Conservation (phyloP, 2,329 filamentous ascomycete genomes). For the Endocalyx cinctus region DNA sequence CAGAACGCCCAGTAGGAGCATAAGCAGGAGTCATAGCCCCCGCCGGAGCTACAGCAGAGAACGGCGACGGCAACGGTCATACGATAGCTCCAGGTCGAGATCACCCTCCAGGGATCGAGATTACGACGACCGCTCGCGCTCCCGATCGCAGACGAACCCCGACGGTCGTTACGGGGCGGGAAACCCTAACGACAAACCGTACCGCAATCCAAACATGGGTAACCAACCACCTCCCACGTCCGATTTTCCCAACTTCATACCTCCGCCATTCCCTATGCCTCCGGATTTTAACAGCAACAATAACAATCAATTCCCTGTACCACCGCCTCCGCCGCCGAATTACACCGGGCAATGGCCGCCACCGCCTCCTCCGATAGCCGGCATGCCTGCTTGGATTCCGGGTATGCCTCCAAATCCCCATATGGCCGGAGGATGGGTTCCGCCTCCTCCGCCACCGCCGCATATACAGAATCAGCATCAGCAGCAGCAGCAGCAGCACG, state of each 20-base stretch:
- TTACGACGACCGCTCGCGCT: conserved; percentile 14
- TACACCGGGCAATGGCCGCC: conserved; percentile 19
- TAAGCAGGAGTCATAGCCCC: conserved; percentile 24
- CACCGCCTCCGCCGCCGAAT: conserved; percentile 22
- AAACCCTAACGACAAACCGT: conserved; percentile 5
- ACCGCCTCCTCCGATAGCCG: conserved; percentile 16
- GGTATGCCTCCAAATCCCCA: conserved; percentile 12
- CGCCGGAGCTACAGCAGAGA: conserved; percentile 20
- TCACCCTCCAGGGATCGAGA: conserved; percentile 19
- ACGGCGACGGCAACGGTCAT: conserved; percentile 18
- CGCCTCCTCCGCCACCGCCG: conserved; percentile 18
- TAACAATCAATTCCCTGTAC: conserved; percentile 20
- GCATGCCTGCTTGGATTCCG: conserved; percentile 19
- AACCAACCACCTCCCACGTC: conserved; percentile 13
- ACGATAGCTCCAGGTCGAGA: conserved; percentile 25
- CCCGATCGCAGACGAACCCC: too few species aligned
- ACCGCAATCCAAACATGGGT: conserved; percentile 5
- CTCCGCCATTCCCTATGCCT: conserved; percentile 16
- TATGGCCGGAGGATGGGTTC: not conserved
- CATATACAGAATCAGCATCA: conserved; percentile 12
- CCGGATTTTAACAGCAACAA: too few species aligned
- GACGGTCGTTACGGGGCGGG: conserved; percentile 7
- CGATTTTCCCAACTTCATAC: conserved; percentile 17
- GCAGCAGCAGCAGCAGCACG: conserved; percentile 10
- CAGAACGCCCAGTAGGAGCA: conserved; percentile 25